phyloP scores from a whole-genome alignment of 208 protist species.

The Dictyostelium gargantuum region DNA sequence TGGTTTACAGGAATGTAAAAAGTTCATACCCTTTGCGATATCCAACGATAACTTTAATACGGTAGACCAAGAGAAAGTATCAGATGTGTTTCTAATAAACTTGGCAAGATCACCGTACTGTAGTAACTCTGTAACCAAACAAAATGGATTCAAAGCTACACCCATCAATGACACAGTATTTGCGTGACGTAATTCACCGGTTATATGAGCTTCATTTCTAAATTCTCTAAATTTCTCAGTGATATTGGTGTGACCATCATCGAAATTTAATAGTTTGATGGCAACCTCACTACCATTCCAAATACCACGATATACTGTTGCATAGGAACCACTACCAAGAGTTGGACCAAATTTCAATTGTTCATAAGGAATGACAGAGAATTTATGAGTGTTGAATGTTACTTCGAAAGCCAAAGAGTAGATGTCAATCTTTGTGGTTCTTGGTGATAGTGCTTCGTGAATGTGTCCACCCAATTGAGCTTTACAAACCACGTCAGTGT shows the following conservation, averaged over 20 bases:
- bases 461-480: not conserved
- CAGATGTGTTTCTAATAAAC: not conserved
- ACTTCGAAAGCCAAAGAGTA: conserved; percentile 42
- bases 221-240: conserved; percentile 58
- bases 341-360: conserved; percentile 29
- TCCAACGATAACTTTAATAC: conserved; percentile 50
- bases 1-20: conserved; percentile 61
- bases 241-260: not conserved
- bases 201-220: conserved; percentile 57
- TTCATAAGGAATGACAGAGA: conserved; percentile 37
- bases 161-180: conserved; percentile 52
- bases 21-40: conserved; percentile 54
- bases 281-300: conserved; percentile 58
- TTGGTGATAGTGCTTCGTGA: not conserved
- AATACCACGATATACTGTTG: conserved; percentile 49
- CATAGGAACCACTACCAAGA: conserved; percentile 38
- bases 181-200: conserved; percentile 53
- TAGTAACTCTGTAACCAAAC: conserved; percentile 61
- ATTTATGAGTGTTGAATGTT: not conserved
- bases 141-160: conserved; percentile 46
- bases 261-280: conserved; percentile 24
- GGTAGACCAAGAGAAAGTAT: conserved; percentile 8
- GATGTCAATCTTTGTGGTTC: not conserved
- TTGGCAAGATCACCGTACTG: conserved; percentile 57
- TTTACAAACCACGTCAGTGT: not conserved